These are phyloP conservation scores for Saposhnikovia divaricata DNA, from an alignment of 129 eudicot genomes.

Conservation along the genomic window DNA sequence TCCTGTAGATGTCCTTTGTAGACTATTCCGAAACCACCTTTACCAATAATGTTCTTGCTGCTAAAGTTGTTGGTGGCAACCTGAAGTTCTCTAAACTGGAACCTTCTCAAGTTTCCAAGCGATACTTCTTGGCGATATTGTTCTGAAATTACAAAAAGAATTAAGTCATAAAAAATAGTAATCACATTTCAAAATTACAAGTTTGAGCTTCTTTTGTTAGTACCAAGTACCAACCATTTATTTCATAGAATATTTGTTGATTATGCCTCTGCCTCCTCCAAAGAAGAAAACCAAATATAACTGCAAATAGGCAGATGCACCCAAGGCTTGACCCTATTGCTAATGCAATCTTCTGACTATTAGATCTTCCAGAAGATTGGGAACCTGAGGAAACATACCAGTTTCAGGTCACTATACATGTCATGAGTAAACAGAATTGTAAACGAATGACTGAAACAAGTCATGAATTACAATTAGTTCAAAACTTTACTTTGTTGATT, in stretches of 20 bases:
- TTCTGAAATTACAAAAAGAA: constrained; percentile 36
- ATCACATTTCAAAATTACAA: not conserved
- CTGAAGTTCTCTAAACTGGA: constrained; percentile 77
- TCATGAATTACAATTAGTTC: not conserved
- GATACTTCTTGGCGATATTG: constrained; percentile 73
- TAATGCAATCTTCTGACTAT: constrained; percentile 62
- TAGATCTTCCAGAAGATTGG: constrained; percentile 40
- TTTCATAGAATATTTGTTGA: constrained; percentile 79
- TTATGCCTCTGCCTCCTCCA: constrained; percentile 84
- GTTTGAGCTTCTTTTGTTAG: not conserved
- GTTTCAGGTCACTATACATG: constrained; percentile 6
- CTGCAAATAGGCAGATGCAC: constrained; percentile 59
- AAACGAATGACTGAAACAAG: not conserved
- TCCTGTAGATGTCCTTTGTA: constrained; percentile 82
- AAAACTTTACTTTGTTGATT: constrained; percentile 45
- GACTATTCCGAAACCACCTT: constrained; percentile 88
- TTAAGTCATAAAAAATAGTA: not conserved
- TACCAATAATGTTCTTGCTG: constrained; percentile 80
- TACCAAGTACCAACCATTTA: constrained; percentile 43
- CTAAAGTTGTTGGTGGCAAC: constrained; percentile 74
- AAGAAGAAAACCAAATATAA: constrained; percentile 62
- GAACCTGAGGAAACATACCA: constrained; percentile 16
- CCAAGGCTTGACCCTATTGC: constrained; percentile 84
- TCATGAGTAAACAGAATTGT: not conserved
- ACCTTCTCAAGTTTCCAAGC: constrained; percentile 75